Percentiles rank a stretch among this genome's conserved stretches.
Evolutionary conservation across 805 yeast species (phyloP).

Genomic region (baker's yeast (Saccharomyces cerevisiae)): DNA sequence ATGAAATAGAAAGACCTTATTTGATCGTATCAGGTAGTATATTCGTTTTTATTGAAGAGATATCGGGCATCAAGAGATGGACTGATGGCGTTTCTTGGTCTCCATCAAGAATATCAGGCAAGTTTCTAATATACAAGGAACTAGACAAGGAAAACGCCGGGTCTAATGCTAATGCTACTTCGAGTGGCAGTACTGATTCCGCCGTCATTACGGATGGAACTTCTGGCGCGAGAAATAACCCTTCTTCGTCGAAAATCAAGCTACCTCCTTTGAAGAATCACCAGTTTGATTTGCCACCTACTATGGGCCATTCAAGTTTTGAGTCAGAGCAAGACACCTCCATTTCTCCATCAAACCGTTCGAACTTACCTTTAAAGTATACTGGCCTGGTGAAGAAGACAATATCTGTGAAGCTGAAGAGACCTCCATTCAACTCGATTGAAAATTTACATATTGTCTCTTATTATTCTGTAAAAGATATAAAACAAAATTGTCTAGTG

Average conservation of each 20-base stretch:
- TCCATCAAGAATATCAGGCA: constrained; percentile 78
- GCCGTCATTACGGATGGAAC: neutral
- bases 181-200: neutral
- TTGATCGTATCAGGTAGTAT: constrained; percentile 70
- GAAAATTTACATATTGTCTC: constrained; percentile 53
- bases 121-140: constrained; percentile 78
- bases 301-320: neutral
- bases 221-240: neutral
- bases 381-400: constrained; percentile 78
- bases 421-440: constrained; percentile 32
- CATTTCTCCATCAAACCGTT: neutral
- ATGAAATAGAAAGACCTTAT: constrained; percentile 59
- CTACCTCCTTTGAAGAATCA: neutral
- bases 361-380: constrained; percentile 8
- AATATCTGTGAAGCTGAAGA: constrained; percentile 49
- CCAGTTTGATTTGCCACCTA: neutral
- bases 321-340: neutral
- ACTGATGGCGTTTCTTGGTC: constrained; percentile 92
- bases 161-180: neutral
- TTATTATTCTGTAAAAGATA: constrained; percentile 73
- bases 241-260: neutral
- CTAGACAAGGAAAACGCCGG: constrained; percentile 10
- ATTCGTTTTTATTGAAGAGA: constrained; percentile 76
- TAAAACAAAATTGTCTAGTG: constrained; percentile 43
- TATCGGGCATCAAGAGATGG: constrained; percentile 83